These are phyloP conservation scores for Trichoderma guizhouense DNA, from an alignment of 2,329 filamentous ascomycete genomes.

Conservation along the genomic window DNA sequence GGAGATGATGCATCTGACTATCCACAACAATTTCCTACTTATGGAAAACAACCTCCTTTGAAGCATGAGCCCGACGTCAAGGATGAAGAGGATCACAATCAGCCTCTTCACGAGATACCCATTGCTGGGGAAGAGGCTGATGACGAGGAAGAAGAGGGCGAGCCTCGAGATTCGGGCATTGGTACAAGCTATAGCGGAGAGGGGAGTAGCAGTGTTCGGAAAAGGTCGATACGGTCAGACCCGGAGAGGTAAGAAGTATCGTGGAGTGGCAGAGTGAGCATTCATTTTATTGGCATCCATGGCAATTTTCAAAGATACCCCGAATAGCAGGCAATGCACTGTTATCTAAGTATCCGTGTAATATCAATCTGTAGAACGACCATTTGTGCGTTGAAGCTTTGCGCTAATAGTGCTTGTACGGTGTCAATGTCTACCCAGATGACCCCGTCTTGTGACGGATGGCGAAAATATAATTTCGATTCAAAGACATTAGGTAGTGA, in stretches of 20 bases:
- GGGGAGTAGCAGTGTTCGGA: conserved; percentile 31
- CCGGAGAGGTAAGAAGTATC: conserved; percentile 18
- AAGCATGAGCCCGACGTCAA: conserved; percentile 41
- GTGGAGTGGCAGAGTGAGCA: not conserved
- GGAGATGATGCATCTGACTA: conserved; percentile 39
- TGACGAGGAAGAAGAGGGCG: conserved; percentile 41
- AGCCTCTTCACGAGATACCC: conserved; percentile 34
- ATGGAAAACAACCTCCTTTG: conserved; percentile 39
- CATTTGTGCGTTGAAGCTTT: not conserved
- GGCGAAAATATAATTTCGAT: too few relatives aligned
- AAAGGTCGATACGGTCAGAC: conserved; percentile 29
- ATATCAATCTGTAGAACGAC: not conserved
- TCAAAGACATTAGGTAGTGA: too few relatives aligned
- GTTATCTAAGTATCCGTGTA: not conserved
- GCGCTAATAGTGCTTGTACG: not conserved
- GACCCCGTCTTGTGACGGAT: not conserved
- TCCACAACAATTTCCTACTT: conserved; percentile 43
- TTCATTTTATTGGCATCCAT: not conserved
- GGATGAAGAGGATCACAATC: conserved; percentile 28
- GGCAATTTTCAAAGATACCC: not conserved
- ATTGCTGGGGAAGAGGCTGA: conserved; percentile 42
- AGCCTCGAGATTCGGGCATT: conserved; percentile 45
- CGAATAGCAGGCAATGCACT: not conserved
- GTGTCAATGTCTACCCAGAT: not conserved
- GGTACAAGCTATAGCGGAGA: conserved; percentile 53